Evolutionary conservation across 2,329 filamentous ascomycete species (phyloP), one percentile per base, ranked within the genome.

Genomic region (Parasarocladium wereldwijsianum): DNA sequence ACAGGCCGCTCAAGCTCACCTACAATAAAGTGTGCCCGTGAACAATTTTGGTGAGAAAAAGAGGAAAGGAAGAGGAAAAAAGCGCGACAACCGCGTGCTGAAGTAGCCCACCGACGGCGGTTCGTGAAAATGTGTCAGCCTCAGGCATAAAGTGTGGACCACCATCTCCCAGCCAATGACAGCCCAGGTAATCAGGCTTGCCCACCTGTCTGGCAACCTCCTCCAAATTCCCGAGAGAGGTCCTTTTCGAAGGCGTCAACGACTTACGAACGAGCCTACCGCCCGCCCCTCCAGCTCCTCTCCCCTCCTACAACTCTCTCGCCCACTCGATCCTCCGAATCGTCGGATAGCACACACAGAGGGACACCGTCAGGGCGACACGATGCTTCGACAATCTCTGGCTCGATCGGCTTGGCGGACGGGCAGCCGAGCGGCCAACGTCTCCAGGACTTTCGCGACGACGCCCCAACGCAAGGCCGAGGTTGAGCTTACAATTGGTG

Each of bases 401-500:
- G 68, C 69, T 59, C 70, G 70, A 61, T 73, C 72, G 64, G 66
- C 70, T 60, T 70, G 70, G 65, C 70, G 70, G 67, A 65, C 66
- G 47, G 60, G 67, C 58, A 64, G 63, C 52, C 65, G 62, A 50
- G 60, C 60, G 50, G 60, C 58, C 54, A 60, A 57, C 54, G 70
- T 70, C 58, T 66, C 74, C 55, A 76, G 85, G 62, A 64, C 79
- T 49, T 93, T 98, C 66, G 71, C 80, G 59, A 80, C 77, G 47
- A 85, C 82, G 43, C 60, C 70, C 50, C 72, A 70, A 59, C 74
- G 84, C 57, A 71, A 71, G 46, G 87, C 85, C 45, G 85, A 96
- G 66, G 86, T 98, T 51, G 85, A 94, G 70, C 74, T 98, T 58
- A 98, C 87, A 51, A 75, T 94, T 66, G 84, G 83, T 92, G 48